A percentile compares a stretch with the other conserved stretches of the same genome.
These are phyloP conservation scores for Trapa incisa DNA, from an alignment of 345 rosid species.

Conservation along the genomic window DNA sequence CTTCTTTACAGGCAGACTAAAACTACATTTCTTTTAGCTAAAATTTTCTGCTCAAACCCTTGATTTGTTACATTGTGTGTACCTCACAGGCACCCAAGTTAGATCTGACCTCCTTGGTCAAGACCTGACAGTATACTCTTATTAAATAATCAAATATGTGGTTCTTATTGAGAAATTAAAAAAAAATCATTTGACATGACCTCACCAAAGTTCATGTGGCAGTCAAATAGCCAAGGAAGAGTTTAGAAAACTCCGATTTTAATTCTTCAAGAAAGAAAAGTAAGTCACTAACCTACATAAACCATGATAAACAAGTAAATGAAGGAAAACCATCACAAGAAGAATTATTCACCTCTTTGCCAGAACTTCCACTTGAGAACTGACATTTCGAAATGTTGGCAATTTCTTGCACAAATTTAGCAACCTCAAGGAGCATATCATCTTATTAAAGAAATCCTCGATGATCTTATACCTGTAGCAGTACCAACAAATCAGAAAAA, in stretches of 20 bases:
- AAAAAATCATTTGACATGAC: not conserved
- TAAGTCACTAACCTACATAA: not conserved
- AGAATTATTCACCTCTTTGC: constrained; percentile 22
- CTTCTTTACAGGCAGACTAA: not conserved
- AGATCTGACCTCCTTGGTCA: not conserved
- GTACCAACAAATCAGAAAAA: not conserved
- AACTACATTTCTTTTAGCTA: not conserved
- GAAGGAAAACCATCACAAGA: not conserved
- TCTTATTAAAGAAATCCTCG: constrained; percentile 23
- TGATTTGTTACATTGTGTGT: not conserved
- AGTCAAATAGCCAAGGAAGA: too few relatives aligned
- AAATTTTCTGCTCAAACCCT: not conserved
- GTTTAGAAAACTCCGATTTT: not conserved
- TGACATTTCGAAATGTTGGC: constrained; percentile 30
- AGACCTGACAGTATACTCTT: not conserved
- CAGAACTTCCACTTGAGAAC: constrained; percentile 27
- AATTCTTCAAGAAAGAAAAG: not conserved
- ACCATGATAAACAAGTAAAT: not conserved
- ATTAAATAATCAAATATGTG: too few relatives aligned
- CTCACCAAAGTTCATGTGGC: not conserved
- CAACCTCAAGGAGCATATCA: constrained; percentile 37
- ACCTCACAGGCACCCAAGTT: not conserved
- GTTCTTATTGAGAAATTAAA: too few relatives aligned
- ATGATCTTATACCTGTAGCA: constrained; percentile 20
- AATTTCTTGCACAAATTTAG: constrained; percentile 25